Evolutionary conservation across 2,329 filamentous ascomycete genomes (phyloP), one percentile per base, ranked within the genome.

Genomic region (Penicillium brevicompactum): DNA sequence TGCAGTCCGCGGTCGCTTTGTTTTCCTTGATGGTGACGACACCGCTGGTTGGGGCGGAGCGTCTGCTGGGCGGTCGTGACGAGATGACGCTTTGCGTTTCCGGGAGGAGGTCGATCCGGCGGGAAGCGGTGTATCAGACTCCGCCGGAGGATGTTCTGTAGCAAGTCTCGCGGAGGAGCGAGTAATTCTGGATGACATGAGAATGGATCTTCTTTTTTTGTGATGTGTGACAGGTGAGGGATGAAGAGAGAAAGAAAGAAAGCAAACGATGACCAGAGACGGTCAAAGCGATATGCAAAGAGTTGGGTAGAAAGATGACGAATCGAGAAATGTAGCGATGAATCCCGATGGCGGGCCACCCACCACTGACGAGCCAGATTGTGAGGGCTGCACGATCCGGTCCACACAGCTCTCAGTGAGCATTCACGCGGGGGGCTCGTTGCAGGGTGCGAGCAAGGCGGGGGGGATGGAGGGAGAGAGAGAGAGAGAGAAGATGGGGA

Each of bases 171-270:
- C 89, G 77, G 92, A 89, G 71, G 92, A 94, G 82, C 93, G 91
- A 83, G 93, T 97, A 71, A 94, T 87, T 90, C 92, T 97, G 85
- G 87, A 82, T 86, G 90, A 91, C 92, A 96, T 97, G 87, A 93
- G 90, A 88, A 81, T 74, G 61, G 72, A 70, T 63, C 67, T 70
- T 71, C 62, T 59, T 67, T 69, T 70, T 61, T 58, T 49, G 18
- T 18, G 18, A 18, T 22, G 49, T 45, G 21, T 27, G 21, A 31
- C 48, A 48, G 31, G 48, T 53, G 53, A 64, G 42, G 37, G 42
- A 43, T 49, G 46, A 34, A 31, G 43, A 53, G 47, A 59, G 42
- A 45, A 48, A 54, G 21, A 37, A 48, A 38, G 37, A 18, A 55
- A 24, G 16, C 32, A 56, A 45, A 40, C 45, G 40, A 47, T 43